Percentiles rank a stretch among this genome's conserved stretches.
phyloP scores from a whole-genome alignment of 805 yeast genomes.

The Priceomyces melissophilus region DNA sequence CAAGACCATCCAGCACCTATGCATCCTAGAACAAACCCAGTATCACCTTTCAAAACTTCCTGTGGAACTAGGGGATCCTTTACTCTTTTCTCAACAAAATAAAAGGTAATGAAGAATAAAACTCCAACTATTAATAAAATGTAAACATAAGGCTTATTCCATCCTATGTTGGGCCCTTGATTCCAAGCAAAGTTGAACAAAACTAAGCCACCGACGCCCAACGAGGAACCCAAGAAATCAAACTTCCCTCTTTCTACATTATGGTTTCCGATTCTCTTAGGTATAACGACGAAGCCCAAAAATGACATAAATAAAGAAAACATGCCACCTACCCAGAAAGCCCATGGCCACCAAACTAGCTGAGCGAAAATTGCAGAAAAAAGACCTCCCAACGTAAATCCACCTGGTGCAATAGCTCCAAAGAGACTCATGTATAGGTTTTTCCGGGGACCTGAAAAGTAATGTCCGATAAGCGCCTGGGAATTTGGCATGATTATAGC shows the following conservation, averaged over 20 bases:
- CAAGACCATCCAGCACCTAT: constrained; percentile 72
- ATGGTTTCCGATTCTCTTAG: constrained; percentile 21
- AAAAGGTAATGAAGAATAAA: constrained; percentile 37
- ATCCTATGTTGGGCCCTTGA: constrained; percentile 74
- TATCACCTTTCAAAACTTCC: constrained; percentile 42
- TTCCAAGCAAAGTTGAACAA: constrained; percentile 71
- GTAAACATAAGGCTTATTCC: constrained; percentile 59
- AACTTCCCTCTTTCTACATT: constrained; percentile 11
- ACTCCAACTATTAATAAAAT: constrained; percentile 56
- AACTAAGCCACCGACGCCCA: constrained; percentile 60
- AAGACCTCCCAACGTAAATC: constrained; percentile 27
- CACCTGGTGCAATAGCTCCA: constrained; percentile 36
- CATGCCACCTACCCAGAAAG: constrained; percentile 28
- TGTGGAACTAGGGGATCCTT: constrained; percentile 53
- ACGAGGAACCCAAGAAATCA: constrained; percentile 32
- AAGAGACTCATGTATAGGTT: constrained; percentile 25
- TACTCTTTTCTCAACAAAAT: constrained; percentile 45
- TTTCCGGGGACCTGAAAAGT: constrained; percentile 21
- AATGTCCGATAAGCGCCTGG: constrained; percentile 30
- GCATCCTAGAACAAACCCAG: constrained; percentile 47
- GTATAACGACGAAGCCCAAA: constrained; percentile 22
- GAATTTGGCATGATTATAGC: constrained; percentile 34
- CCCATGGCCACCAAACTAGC: constrained; percentile 36
- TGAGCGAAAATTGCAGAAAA: constrained; percentile 24
- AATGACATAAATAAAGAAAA: constrained; percentile 13